A percentile compares a stretch with the other conserved stretches of the same genome.
These are phyloP conservation scores for Dittrichia graveolens DNA, from an alignment of 129 eudicot species.

Conservation along the genomic window DNA sequence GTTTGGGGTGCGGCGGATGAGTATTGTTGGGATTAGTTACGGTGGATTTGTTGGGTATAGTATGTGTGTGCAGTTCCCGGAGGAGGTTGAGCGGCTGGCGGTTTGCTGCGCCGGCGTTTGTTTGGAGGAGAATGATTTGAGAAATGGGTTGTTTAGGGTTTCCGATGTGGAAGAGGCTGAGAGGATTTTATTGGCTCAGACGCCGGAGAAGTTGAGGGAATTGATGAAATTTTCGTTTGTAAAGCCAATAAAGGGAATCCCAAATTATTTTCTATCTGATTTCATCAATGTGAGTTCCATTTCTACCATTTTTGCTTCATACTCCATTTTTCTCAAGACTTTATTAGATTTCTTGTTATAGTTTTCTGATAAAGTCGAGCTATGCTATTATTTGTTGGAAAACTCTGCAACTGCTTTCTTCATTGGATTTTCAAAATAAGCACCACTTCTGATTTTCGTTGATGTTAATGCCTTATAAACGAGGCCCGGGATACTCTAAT, in stretches of 20 bases:
- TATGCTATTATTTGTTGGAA: no score
- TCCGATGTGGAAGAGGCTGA: constrained; percentile 70
- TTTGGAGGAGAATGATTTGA: constrained; percentile 76
- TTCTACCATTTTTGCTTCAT: neutral
- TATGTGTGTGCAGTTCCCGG: constrained; percentile 65
- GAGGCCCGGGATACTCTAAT: no score
- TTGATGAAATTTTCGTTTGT: constrained; percentile 62
- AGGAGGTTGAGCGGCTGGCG: constrained; percentile 72
- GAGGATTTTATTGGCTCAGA: constrained; percentile 69
- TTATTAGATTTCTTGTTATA: no score
- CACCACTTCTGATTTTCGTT: no score
- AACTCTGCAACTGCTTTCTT: no score
- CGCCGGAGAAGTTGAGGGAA: constrained; percentile 67
- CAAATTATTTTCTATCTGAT: constrained; percentile 64
- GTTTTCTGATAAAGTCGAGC: no score
- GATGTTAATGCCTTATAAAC: no score
- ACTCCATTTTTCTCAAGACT: neutral
- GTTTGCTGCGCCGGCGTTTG: constrained; percentile 67
- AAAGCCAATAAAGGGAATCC: constrained; percentile 64
- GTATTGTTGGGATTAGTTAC: constrained; percentile 79
- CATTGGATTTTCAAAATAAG: no score
- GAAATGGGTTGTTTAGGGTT: constrained; percentile 65
- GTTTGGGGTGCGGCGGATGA: constrained; percentile 55
- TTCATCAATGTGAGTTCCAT: constrained; percentile 55
- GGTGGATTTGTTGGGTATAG: constrained; percentile 86